Conservation (phyloP, 306 rosid genomes). For the Cucurbita pepo region DNA sequence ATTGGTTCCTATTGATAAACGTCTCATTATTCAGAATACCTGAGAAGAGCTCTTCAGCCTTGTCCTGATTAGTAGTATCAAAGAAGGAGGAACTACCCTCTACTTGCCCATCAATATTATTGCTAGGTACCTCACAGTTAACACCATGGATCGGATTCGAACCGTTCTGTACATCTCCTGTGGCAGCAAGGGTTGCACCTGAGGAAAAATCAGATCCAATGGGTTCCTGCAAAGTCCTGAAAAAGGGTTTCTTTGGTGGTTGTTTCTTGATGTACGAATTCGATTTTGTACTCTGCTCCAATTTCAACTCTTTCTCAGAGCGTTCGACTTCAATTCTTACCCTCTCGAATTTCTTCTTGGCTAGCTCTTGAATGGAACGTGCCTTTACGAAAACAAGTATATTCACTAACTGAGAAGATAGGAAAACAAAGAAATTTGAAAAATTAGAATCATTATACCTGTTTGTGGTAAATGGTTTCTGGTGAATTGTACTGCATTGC, state of each 20-base stretch:
- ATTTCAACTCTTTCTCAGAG: slow-evolving; percentile 56
- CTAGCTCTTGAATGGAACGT: slow-evolving; percentile 80
- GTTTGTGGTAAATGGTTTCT: slow-evolving; percentile 85
- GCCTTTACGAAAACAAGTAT: slow-evolving; percentile 41
- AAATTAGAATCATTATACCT: slow-evolving; percentile 30
- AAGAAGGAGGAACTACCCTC: slow-evolving; percentile 55
- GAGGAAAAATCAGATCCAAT: slow-evolving; percentile 85
- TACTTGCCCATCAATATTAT: slow-evolving; percentile 38
- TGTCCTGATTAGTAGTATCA: slow-evolving; percentile 56
- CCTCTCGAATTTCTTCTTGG: slow-evolving; percentile 73
- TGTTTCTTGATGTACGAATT: slow-evolving; percentile 57
- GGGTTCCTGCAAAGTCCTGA: slow-evolving; percentile 62
- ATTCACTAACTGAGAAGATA: slow-evolving; percentile 7
- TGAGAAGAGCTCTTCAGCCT: slow-evolving; percentile 56
- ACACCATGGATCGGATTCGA: slow-evolving; percentile 43
- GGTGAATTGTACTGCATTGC: slow-evolving; percentile 92
- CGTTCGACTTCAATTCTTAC: slow-evolving; percentile 38
- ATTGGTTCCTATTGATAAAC: neutral
- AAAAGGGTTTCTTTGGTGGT: slow-evolving; percentile 42
- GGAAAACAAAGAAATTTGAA: slow-evolving; percentile 4
- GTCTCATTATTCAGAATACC: slow-evolving; percentile 20
- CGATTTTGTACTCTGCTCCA: slow-evolving; percentile 49
- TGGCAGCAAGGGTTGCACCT: slow-evolving; percentile 79
- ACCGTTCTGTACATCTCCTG: slow-evolving; percentile 42
- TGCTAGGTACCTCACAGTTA: slow-evolving; percentile 47